phyloP scores from a whole-genome alignment of 2,329 filamentous ascomycete species.

The Penicillium frequentans region DNA sequence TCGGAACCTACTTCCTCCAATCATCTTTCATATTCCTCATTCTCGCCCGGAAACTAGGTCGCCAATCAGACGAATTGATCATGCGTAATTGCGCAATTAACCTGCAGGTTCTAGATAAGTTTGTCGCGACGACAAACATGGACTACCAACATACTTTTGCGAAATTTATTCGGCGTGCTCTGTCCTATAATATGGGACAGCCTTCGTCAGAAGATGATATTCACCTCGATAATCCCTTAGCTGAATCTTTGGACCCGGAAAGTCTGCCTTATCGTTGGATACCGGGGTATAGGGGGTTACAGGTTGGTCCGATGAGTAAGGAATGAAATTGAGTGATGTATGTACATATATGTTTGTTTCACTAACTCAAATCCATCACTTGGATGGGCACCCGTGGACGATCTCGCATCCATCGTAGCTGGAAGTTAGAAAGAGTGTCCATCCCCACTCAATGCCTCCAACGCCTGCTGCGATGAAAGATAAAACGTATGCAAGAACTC shows the following conservation, averaged over 20 bases:
- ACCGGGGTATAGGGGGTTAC: not conserved
- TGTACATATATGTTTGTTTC: not conserved
- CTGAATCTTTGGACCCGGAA: not conserved
- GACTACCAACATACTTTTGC: constrained; percentile 3
- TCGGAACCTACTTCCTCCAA: constrained; percentile 3
- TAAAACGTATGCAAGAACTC: not conserved
- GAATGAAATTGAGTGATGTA: not conserved
- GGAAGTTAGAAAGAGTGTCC: not conserved
- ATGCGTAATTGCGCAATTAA: constrained; percentile 1
- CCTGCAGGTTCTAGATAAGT: not conserved
- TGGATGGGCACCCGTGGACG: too few relatives aligned
- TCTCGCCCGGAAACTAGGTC: not conserved
- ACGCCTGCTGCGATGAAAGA: not conserved
- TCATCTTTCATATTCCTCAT: constrained; percentile 1
- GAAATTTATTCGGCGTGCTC: not conserved
- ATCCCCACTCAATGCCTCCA: not conserved
- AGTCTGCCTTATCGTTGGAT: not conserved
- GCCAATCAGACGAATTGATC: not conserved
- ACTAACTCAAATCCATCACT: not conserved
- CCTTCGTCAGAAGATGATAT: not conserved
- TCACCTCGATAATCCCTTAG: not conserved
- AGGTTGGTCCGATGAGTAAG: not conserved
- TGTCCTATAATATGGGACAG: constrained; percentile 1
- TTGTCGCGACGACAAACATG: constrained; percentile 1
- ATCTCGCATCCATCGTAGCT: not conserved